A percentile compares a stretch with the other conserved stretches of the same genome.
Evolutionary conservation across 108 stramenopile species (phyloP).

Genomic region (Schizochytrium sp.): DNA sequence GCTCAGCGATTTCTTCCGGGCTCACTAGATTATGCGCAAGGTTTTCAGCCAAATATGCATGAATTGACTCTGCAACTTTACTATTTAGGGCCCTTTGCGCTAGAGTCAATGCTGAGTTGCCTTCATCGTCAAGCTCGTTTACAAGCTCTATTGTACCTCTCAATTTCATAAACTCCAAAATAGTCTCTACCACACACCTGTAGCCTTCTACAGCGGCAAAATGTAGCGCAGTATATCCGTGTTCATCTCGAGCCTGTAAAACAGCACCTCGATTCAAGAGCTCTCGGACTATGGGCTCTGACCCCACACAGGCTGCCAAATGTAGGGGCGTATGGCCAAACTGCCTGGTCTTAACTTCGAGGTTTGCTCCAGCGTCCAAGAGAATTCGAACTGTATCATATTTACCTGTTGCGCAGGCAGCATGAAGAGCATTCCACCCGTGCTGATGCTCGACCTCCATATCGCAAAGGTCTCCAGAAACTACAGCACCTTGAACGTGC

Average conservation of each 20-base stretch:
- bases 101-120: background rate
- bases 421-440: constrained; percentile 18
- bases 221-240: constrained; percentile 42
- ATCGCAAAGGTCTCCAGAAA: too few species aligned
- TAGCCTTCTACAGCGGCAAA: constrained; percentile 35
- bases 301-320: constrained; percentile 13
- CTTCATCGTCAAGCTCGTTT: constrained; percentile 31
- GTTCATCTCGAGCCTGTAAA: constrained; percentile 21
- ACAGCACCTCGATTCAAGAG: background rate
- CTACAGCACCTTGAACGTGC: too few species aligned
- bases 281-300: background rate
- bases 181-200: constrained; percentile 27
- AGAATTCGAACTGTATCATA: background rate
- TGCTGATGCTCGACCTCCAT: constrained; percentile 1
- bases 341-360: constrained; percentile 8
- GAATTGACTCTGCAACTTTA: constrained; percentile 42
- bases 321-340: constrained; percentile 23
- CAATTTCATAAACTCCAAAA: background rate
- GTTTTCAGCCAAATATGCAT: background rate
- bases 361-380: background rate
- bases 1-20: constrained; percentile 24
- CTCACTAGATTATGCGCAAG: background rate
- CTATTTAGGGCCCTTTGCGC: background rate
- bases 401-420: background rate
- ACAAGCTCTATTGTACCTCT: background rate